Conservation (phyloP, 148 eudicot species). For the Arctostaphylos glauca region DNA sequence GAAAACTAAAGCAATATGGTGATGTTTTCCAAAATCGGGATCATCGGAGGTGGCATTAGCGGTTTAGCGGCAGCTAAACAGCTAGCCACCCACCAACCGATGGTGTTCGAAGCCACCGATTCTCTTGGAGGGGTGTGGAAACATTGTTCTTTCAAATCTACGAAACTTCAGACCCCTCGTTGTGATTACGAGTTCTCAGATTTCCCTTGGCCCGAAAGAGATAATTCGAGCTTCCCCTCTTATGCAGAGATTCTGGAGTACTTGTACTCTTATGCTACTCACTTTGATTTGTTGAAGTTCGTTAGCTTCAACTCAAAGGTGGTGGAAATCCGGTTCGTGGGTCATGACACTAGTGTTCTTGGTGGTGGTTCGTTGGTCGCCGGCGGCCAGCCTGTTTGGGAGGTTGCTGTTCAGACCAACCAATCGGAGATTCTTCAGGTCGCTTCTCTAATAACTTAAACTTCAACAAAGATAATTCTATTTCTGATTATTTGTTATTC, state of each 20-base stretch:
- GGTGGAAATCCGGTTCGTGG: conserved; percentile 63
- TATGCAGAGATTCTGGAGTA: conserved; percentile 62
- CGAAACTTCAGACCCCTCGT: conserved; percentile 90
- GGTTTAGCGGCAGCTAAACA: conserved; percentile 92
- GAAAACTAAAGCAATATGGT: not conserved
- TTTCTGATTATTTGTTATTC: too few species aligned
- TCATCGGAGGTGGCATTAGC: conserved; percentile 89
- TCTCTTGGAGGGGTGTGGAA: conserved; percentile 90
- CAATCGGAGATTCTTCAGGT: conserved; percentile 50
- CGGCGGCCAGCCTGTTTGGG: conserved; percentile 63
- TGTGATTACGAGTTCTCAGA: conserved; percentile 93
- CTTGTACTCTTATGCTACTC: conserved; percentile 58
- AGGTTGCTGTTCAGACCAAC: conserved; percentile 56
- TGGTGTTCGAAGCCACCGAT: conserved; percentile 75
- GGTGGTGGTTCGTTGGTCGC: conserved; percentile 13
- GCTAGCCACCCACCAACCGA: conserved; percentile 55
- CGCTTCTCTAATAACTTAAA: too few species aligned
- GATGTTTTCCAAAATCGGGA: conserved; percentile 53
- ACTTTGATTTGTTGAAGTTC: conserved; percentile 64
- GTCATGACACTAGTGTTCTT: conserved; percentile 18
- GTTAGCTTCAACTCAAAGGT: conserved; percentile 80
- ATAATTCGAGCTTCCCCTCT: conserved; percentile 60
- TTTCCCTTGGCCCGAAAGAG: conserved; percentile 78
- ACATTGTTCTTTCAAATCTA: conserved; percentile 60
- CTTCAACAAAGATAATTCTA: too few species aligned